These are phyloP conservation scores for Bimuria novae-zelandiae DNA, from an alignment of 2,329 filamentous ascomycete species.

Conservation along the genomic window DNA sequence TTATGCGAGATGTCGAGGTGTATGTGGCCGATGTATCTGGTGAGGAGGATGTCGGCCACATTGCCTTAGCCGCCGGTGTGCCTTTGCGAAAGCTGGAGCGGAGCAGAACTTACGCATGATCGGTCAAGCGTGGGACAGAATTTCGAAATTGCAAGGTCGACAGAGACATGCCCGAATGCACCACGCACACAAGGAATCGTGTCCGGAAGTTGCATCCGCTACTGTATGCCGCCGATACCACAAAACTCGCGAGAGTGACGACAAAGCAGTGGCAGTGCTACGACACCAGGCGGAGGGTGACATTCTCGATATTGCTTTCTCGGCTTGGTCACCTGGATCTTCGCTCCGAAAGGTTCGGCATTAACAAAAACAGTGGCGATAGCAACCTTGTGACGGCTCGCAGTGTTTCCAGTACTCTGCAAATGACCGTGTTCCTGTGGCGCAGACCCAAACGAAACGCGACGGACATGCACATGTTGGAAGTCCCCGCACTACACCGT, in stretches of 20 bases:
- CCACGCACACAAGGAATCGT: not conserved
- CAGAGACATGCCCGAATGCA: not conserved
- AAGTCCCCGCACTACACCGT: not conserved
- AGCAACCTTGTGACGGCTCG: constrained; percentile 6
- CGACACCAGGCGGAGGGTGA: not conserved
- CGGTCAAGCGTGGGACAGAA: constrained; percentile 20
- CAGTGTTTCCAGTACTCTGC: not conserved
- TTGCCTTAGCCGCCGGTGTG: constrained; percentile 41
- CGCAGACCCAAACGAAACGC: constrained; percentile 3
- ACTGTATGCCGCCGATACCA: not conserved
- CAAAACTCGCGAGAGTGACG: not conserved
- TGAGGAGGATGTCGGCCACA: constrained; percentile 38
- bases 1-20: constrained; percentile 38
- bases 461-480: not conserved
- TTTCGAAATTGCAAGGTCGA: not conserved
- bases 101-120: constrained; percentile 17
- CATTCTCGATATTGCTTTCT: not conserved
- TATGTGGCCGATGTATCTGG: constrained; percentile 38
- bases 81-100: constrained; percentile 26
- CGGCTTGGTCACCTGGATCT: not conserved
- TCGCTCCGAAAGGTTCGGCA: not conserved
- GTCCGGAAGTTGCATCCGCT: not conserved
- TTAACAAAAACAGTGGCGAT: not conserved
- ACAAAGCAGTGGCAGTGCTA: not conserved
- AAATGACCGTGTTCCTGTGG: constrained; percentile 6